phyloP scores from a whole-genome alignment of 2,329 filamentous ascomycete species.

The Nannizzia gypsea region DNA sequence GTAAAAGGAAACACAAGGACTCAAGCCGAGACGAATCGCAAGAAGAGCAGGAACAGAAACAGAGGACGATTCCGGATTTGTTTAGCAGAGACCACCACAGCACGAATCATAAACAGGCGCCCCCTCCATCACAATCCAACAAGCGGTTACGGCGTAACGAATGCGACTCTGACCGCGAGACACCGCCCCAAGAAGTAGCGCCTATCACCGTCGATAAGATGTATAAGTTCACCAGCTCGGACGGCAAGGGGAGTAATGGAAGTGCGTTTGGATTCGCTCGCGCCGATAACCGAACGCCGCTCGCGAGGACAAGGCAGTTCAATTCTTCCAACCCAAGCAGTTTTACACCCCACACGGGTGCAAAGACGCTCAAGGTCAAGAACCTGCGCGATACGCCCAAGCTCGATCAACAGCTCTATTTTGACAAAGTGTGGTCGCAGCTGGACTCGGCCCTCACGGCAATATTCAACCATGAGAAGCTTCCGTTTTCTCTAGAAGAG shows the following conservation, averaged over 20 bases:
- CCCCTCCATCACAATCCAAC: conserved; percentile 23
- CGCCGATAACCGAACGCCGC: neutral
- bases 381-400: conserved; percentile 61
- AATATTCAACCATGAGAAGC: conserved; percentile 56
- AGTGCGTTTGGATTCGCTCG: conserved; percentile 17
- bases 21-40: conserved; percentile 22
- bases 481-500: conserved; percentile 67
- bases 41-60: conserved; percentile 20
- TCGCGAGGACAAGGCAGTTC: neutral
- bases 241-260: conserved; percentile 24
- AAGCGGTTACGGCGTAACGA: conserved; percentile 28
- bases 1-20: conserved; percentile 30
- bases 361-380: conserved; percentile 85
- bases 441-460: conserved; percentile 60
- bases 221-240: conserved; percentile 40
- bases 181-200: neutral
- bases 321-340: conserved; percentile 30
- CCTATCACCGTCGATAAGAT: conserved; percentile 35
- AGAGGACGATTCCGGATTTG: conserved; percentile 35
- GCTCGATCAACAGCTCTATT: conserved; percentile 62
- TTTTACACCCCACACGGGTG: conserved; percentile 63
- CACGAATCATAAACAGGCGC: conserved; percentile 14
- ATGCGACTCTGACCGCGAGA: neutral
- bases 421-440: conserved; percentile 61
- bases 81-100: conserved; percentile 26